Base-by-base conservation (phyloP, 2,329 filamentous ascomycete genomes). In the Fusarium avenaceum region DNA sequence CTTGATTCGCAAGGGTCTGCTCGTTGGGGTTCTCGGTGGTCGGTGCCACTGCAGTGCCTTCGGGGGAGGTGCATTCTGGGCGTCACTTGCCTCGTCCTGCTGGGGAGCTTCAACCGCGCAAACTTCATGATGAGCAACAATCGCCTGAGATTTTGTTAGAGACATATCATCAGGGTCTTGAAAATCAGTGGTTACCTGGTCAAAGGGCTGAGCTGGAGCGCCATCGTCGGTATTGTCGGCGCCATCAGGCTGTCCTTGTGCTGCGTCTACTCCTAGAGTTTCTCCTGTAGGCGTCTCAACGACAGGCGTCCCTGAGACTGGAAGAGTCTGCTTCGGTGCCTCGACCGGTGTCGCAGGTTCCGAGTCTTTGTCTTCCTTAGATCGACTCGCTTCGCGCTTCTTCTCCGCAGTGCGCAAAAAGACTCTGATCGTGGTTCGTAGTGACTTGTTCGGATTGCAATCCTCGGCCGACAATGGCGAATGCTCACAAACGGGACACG, bases 401-500 rank as follows among this genome's bases (percentile, higher is more conserved):
- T 96, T 97, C 79, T 97, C 92, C 71, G 94, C 92, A 0, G 91
- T 97, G 74, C 94, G 92, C 48, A 99, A 81, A 76, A 97, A 99
- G 14, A 96, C 92, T 72, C 92, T 92, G 70, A 98, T 91, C 3
- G 96, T 99, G 26, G 92, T 96, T 70, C 96, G 90, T n/a, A 98
- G 84, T 28, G 91, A 89, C 77, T 97, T 97, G 79, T 97, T 93
- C 3, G 93, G 89, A 65, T 92, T 94, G 83, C 94, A 97, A 70
- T 96, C 91, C 63, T 93, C 92, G 46, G 91, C 87, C 28, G 93
- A 93, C 61, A 99, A 87, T 0, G 96, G 96, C 22, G 89, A 91
- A 77, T 99, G 96, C 68, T 94, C 92, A 86, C 96, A 99, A 61
- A 97, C 92, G 3, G 96, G 95, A 75, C 96, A 99, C 44, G 91